Evolutionary conservation across 208 protist species (phyloP), one percentile per base, ranked within the genome.

Genomic region (Acanthamoeba culbertsoni): DNA sequence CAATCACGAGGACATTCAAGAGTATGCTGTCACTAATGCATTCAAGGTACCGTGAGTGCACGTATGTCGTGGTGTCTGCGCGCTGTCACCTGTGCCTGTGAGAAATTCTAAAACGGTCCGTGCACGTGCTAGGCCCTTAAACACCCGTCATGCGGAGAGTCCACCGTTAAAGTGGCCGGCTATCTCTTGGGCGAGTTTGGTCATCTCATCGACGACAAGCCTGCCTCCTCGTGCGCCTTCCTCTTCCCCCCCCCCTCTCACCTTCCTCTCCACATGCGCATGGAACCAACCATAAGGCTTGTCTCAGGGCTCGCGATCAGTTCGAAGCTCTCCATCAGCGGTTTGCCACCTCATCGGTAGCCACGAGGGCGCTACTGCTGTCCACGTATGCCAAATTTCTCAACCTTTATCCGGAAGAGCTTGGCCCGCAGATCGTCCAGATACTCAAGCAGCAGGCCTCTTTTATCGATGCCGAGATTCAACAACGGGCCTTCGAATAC

Each of bases 101-200:
- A n/a, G n/a, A n/a, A n/a, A n/a, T n/a, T n/a, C n/a, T n/a, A n/a
- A n/a, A n/a, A n/a, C n/a, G n/a, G 57, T 18, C 5, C 94, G 0
- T 42, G 23, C 55, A 68, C 45, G 7, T 5, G 43, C 26, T 28
- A 95, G 77, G 93, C 91, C 0, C 75, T 96, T 6, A 63, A 63
- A 23, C 57, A 62, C n/a, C 95, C 90, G 0, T 33, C 68, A 12
- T 94, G 62, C 14, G 94, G 95, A 37, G 95, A 97, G 63, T 94
- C 89, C 33, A 95, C 94, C 62, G 94, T 96, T 26, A 97, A 96
- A 35, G 77, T 97, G 1, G 96, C 97, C 4, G 98, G 97, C 0
- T 99, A 99, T 92, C 91, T 99, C 23, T 96, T 99, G 20, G 99
- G 99, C 73, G 99, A 99, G 96, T 99, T 99, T 95, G 99, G 98